phyloP scores from a whole-genome alignment of 2,329 filamentous ascomycete species.

The Balansia obtecta region DNA sequence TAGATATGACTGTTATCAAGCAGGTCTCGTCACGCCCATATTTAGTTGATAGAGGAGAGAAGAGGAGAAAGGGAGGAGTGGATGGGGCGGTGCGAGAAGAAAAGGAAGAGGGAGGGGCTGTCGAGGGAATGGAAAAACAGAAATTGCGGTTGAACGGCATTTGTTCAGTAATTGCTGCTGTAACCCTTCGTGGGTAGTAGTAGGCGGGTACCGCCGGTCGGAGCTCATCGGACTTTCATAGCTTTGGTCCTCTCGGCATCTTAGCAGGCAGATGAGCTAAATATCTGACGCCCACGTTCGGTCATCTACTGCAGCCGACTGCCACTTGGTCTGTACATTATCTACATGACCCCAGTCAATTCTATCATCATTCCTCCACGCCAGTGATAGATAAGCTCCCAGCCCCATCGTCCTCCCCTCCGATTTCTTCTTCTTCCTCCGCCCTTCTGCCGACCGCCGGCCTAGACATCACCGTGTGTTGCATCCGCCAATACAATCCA shows the following conservation, averaged over 20 bases:
- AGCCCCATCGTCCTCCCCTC: background rate
- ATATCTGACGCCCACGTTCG: too few species aligned
- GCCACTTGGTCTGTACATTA: too few species aligned
- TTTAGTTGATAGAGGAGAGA: conserved; percentile 56
- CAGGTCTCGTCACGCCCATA: conserved; percentile 65
- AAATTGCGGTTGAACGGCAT: too few species aligned
- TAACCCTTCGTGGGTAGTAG: too few species aligned
- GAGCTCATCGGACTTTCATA: conserved; percentile 9
- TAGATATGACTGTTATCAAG: conserved; percentile 39
- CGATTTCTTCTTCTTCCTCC: background rate
- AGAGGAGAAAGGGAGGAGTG: conserved; percentile 14
- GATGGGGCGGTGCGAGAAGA: background rate
- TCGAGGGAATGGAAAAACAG: background rate
- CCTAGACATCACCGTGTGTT: background rate
- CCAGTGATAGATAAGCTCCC: background rate
- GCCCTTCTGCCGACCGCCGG: background rate
- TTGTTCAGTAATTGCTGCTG: too few species aligned
- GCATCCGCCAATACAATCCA: background rate
- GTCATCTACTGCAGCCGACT: too few species aligned
- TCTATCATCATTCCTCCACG: background rate
- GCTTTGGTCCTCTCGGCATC: too few species aligned
- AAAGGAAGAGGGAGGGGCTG: background rate
- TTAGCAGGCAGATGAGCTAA: too few species aligned
- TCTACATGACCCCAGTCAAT: background rate
- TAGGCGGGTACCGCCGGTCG: conserved; percentile 9